phyloP scores from a whole-genome alignment of 768 basidiomycete genomes.

The Leucosporidium scottii region DNA sequence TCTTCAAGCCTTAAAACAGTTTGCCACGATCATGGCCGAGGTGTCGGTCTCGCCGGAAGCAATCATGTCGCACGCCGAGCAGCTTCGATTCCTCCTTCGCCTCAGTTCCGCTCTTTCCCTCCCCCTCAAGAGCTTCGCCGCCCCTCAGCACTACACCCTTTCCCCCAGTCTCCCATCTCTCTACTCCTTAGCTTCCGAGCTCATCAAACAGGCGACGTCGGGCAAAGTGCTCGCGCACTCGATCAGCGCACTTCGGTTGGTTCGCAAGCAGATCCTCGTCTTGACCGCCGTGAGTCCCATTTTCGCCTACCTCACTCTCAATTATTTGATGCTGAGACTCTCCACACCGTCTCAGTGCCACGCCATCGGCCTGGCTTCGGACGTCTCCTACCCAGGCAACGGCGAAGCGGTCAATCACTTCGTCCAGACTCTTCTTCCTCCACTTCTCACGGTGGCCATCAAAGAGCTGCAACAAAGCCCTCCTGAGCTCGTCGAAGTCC shows the following conservation, averaged over 20 bases:
- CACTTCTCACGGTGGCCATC: background rate
- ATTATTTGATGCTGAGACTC: too few relatives aligned
- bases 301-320: too few relatives aligned
- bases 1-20: background rate
- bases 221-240: background rate
- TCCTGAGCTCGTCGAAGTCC: background rate
- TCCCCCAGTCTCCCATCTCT: background rate
- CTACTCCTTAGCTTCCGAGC: background rate
- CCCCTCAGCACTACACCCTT: background rate
- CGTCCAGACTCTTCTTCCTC: background rate
- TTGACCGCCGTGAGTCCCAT: background rate
- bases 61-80: background rate
- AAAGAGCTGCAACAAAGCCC: background rate
- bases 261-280: background rate
- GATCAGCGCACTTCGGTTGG: background rate
- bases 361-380: too few relatives aligned
- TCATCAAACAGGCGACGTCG: background rate
- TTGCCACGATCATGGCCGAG: background rate
- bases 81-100: background rate
- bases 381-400: too few relatives aligned
- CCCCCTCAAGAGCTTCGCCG: background rate
- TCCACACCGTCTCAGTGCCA: too few relatives aligned
- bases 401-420: background rate
- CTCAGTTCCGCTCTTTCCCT: background rate
- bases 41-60: background rate